These are phyloP conservation scores for Dioscorea zingiberensis DNA, from an alignment of 106 monocot genomes.

Conservation along the genomic window DNA sequence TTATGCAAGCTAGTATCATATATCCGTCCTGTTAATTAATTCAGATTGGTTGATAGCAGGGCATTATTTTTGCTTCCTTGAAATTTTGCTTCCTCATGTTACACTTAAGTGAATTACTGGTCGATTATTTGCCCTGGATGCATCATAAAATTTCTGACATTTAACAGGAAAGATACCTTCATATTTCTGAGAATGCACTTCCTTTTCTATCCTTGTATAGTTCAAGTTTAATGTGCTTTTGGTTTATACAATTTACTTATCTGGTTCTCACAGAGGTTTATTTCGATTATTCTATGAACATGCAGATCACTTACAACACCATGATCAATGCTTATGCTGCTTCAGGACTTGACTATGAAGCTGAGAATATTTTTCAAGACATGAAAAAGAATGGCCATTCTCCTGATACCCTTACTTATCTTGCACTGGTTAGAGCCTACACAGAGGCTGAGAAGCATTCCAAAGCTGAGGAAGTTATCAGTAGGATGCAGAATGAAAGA, in stretches of 20 bases:
- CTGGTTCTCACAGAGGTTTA: not conserved
- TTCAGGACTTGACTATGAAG: slow-evolving; percentile 51
- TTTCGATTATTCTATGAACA: not conserved
- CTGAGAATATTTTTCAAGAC: slow-evolving; percentile 46
- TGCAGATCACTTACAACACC: slow-evolving; percentile 88
- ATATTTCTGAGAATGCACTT: not conserved
- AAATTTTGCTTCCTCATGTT: too few species aligned
- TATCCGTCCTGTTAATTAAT: too few species aligned
- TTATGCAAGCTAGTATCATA: too few species aligned
- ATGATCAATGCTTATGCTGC: slow-evolving; percentile 87
- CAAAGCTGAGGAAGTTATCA: slow-evolving; percentile 54
- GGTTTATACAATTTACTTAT: not conserved
- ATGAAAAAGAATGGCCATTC: slow-evolving; percentile 51
- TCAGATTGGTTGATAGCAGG: too few species aligned
- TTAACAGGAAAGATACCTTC: not conserved
- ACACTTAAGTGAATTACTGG: not conserved
- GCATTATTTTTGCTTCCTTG: too few species aligned
- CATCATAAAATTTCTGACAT: not conserved
- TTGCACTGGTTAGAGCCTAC: slow-evolving; percentile 68
- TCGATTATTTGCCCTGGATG: not conserved
- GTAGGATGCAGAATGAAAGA: slow-evolving; percentile 41
- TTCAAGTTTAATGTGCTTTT: not conserved
- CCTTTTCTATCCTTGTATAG: not conserved
- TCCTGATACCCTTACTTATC: slow-evolving; percentile 72
- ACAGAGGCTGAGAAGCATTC: slow-evolving; percentile 32